Percentiles rank a stretch among this genome's conserved stretches.
phyloP scores from a whole-genome alignment of 257 asterid species.

The Forsythia suspensa region DNA sequence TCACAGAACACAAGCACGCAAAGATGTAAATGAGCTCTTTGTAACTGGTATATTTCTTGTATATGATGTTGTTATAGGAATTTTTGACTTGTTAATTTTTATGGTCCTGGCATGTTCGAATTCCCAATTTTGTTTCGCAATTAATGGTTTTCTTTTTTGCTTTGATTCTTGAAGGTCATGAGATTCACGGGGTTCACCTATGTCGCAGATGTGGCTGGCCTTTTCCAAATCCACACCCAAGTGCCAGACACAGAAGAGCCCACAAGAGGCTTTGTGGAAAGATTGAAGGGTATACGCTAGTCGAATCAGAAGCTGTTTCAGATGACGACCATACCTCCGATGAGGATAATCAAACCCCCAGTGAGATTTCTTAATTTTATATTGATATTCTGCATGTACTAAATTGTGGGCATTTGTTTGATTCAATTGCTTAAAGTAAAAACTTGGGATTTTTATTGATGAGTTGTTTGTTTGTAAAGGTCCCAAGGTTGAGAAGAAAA shows the following conservation, averaged over 20 bases:
- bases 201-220: conserved; percentile 97
- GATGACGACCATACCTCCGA: conserved; percentile 67
- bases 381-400: conserved; percentile 8
- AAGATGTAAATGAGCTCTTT: background rate
- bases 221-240: conserved; percentile 86
- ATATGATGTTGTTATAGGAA: background rate
- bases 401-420: conserved; percentile 14
- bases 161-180: conserved; percentile 59
- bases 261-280: conserved; percentile 85
- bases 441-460: background rate
- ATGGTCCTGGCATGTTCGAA: conserved; percentile 1
- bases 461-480: conserved; percentile 38
- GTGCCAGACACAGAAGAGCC: conserved; percentile 84
- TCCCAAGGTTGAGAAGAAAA: conserved; percentile 40
- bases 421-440: background rate
- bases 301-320: conserved; percentile 38
- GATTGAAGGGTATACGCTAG: conserved; percentile 63
- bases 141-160: background rate
- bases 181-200: conserved; percentile 52
- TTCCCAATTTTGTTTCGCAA: background rate
- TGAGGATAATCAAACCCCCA: conserved; percentile 53
- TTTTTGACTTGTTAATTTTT: background rate
- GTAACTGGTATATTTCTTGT: background rate
- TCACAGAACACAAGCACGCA: background rate
- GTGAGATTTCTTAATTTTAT: conserved; percentile 38